Conservation (phyloP, 306 rosid genomes). For the Citrullus amarus region DNA sequence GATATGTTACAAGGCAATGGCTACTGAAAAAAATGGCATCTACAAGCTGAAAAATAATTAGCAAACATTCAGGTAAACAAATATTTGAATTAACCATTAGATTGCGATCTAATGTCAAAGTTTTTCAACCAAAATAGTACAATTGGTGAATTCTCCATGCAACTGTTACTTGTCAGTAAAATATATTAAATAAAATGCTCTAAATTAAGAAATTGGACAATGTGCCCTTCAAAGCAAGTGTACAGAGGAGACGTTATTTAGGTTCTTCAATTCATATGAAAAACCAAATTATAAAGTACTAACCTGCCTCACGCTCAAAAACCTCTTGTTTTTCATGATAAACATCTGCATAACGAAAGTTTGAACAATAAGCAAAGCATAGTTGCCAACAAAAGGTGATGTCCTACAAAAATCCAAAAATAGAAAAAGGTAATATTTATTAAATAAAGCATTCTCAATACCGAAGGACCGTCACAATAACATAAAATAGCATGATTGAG, state of each 20-base stretch:
- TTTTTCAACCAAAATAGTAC: too few species aligned
- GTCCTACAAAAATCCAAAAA: background rate
- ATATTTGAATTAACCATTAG: background rate
- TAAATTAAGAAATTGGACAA: background rate
- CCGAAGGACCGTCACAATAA: background rate
- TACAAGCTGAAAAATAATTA: background rate
- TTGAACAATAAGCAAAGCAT: constrained; percentile 5
- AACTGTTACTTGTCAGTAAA: background rate
- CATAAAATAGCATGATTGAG: constrained; percentile 1
- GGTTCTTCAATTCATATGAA: background rate
- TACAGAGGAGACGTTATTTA: background rate
- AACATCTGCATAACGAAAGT: constrained; percentile 46
- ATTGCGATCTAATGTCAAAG: background rate
- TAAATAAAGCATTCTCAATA: background rate
- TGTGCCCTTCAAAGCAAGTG: background rate
- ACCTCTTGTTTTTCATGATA: constrained; percentile 80
- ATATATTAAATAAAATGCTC: background rate
- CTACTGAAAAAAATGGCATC: background rate
- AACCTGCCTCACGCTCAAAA: constrained; percentile 75
- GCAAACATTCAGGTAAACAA: background rate
- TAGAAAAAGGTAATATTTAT: background rate
- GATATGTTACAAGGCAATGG: background rate
- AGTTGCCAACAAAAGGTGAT: background rate
- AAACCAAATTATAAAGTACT: background rate
- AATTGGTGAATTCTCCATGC: background rate